These are phyloP conservation scores for Colletotrichum lindemuthianum DNA, from an alignment of 2,329 filamentous ascomycete species.

Conservation along the genomic window DNA sequence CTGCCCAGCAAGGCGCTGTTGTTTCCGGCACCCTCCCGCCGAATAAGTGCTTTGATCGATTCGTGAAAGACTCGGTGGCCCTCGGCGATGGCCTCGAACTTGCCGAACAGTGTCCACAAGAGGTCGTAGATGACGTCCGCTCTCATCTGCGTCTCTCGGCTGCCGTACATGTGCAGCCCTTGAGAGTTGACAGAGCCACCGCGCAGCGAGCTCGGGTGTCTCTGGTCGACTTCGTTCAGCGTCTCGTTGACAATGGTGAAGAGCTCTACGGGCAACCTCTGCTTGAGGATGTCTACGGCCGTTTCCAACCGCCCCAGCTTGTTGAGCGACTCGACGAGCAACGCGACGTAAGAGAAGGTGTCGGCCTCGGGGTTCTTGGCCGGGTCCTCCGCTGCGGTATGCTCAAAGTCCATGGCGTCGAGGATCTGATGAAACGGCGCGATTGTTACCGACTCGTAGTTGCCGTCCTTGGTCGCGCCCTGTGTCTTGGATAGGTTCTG, in stretches of 20 bases:
- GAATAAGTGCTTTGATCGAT: conserved; percentile 85
- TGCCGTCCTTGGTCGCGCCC: conserved; percentile 60
- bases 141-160: conserved; percentile 78
- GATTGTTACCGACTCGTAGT: conserved; percentile 56
- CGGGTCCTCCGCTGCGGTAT: conserved; percentile 81
- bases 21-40: conserved; percentile 78
- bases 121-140: conserved; percentile 91
- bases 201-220: conserved; percentile 84
- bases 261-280: conserved; percentile 91
- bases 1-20: conserved; percentile 78
- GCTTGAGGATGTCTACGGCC: conserved; percentile 90
- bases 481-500: conserved; percentile 80
- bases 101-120: conserved; percentile 91
- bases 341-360: conserved; percentile 90
- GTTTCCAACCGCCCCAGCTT: conserved; percentile 87
- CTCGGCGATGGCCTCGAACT: conserved; percentile 97
- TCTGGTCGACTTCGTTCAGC: conserved; percentile 91
- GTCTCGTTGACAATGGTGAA: conserved; percentile 95
- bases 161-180: conserved; percentile 71
- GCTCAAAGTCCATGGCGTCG: conserved; percentile 69
- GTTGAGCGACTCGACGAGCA: conserved; percentile 89
- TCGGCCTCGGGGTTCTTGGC: conserved; percentile 94
- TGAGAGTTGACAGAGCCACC: conserved; percentile 64
- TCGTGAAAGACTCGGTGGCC: conserved; percentile 95
- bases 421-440: conserved; percentile 68